Conservation (phyloP, 176 grass and related monocot species). For the Oryza brachyantha region DNA sequence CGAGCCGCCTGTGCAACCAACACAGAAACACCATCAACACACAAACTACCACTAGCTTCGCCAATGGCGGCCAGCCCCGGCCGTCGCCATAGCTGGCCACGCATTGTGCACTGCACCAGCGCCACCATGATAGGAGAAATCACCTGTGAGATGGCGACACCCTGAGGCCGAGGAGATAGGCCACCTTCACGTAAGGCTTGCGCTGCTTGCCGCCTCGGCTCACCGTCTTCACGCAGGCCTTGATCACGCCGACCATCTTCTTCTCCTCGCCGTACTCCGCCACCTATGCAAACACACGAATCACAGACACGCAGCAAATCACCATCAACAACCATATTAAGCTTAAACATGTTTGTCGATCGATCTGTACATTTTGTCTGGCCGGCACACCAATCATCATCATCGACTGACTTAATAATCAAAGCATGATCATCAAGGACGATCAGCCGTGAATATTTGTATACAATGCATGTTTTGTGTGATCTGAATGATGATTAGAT, state of each 20-base stretch:
- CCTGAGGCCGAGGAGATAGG: slow-evolving; percentile 60
- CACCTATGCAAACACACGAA: slow-evolving; percentile 27
- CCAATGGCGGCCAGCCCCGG: too few species aligned
- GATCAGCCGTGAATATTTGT: too few species aligned
- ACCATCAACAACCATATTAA: too few species aligned
- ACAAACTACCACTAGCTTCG: background rate
- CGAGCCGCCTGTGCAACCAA: slow-evolving; percentile 38
- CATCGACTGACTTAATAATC: background rate
- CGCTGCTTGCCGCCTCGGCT: slow-evolving; percentile 20
- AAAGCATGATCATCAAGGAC: background rate
- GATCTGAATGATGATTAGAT: too few species aligned
- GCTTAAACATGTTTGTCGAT: too few species aligned
- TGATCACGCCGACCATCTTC: slow-evolving; percentile 58
- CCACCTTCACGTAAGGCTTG: slow-evolving; percentile 50
- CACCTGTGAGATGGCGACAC: slow-evolving; percentile 61
- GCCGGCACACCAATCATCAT: too few species aligned
- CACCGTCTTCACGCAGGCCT: slow-evolving; percentile 54
- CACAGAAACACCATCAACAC: background rate
- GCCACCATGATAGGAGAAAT: background rate
- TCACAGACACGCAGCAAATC: too few species aligned
- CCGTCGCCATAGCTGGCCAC: too few species aligned
- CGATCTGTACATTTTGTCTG: background rate
- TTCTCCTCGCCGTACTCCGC: slow-evolving; percentile 50
- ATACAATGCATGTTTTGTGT: background rate
- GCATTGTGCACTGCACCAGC: background rate